Percentiles rank a stretch among this genome's conserved stretches.
Evolutionary conservation across 306 rosid genomes (phyloP).

Genomic region (Ziziphus jujuba): DNA sequence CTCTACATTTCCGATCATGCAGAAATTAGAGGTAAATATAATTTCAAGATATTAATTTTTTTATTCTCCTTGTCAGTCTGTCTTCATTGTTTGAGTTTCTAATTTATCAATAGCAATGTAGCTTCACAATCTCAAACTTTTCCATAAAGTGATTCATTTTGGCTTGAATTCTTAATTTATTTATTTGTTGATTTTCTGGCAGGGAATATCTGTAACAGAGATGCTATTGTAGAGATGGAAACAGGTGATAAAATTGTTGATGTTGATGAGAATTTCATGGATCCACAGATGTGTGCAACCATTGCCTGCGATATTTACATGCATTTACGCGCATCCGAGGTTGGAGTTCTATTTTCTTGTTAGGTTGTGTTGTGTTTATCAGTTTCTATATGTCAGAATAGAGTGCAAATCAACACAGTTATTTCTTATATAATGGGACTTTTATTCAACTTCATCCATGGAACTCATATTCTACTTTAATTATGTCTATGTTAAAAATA

Average conservation of each 20-base stretch:
- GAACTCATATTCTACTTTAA: neutral
- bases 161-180: constrained; percentile 16
- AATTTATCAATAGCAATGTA: neutral
- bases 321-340: constrained; percentile 93
- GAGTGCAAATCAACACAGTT: neutral
- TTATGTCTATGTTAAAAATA: no score
- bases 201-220: constrained; percentile 68
- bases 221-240: constrained; percentile 57
- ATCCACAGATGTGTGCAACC: constrained; percentile 87
- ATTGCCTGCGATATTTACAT: constrained; percentile 95
- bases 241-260: constrained; percentile 50
- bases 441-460: neutral
- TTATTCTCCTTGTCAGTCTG: neutral
- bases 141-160: no score
- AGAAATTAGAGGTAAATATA: constrained; percentile 47
- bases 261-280: constrained; percentile 63
- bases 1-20: constrained; percentile 65
- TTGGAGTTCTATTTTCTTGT: constrained; percentile 15
- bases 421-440: neutral
- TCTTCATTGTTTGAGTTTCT: neutral
- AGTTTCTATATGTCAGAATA: neutral
- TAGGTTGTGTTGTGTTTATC: neutral
- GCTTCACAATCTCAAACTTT: no score
- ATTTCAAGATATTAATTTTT: neutral
- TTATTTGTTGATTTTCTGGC: constrained; percentile 27